Conservation (phyloP, 257 asterid species). For the Linaria vulgaris region DNA sequence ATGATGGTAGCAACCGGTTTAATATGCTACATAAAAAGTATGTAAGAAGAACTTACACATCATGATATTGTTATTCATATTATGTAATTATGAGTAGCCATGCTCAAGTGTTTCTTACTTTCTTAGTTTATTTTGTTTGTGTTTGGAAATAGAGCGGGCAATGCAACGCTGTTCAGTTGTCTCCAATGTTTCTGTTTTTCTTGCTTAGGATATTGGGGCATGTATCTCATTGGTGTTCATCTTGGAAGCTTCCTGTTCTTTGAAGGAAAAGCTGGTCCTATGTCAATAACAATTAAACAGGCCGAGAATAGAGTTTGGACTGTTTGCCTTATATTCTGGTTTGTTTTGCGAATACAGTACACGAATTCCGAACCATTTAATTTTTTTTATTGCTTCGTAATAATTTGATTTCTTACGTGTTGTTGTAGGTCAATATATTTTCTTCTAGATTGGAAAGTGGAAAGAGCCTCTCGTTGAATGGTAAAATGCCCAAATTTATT, state of each 20-base stretch:
- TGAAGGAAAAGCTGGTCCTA: constrained; percentile 37
- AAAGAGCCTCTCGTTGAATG: constrained; percentile 82
- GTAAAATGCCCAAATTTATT: constrained; percentile 35
- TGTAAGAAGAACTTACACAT: background rate
- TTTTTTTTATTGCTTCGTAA: constrained; percentile 13
- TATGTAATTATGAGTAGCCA: background rate
- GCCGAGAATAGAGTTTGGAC: constrained; percentile 65
- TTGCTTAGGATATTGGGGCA: constrained; percentile 87
- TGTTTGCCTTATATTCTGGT: constrained; percentile 83
- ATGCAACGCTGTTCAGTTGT: background rate
- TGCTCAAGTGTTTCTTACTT: background rate
- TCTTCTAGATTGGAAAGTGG: constrained; percentile 66
- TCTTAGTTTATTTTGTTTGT: background rate
- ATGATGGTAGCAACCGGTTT: background rate
- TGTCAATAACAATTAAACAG: constrained; percentile 42
- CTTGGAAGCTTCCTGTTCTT: constrained; percentile 78
- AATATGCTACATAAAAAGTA: no score
- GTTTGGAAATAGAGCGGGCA: background rate
- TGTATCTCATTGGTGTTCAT: constrained; percentile 81
- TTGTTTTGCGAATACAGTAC: constrained; percentile 14
- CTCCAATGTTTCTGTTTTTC: constrained; percentile 6
- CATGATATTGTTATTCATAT: background rate
- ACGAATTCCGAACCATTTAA: constrained; percentile 15
- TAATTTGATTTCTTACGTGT: constrained; percentile 25
- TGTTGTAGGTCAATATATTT: constrained; percentile 63